Conservation (phyloP, 1,284 basidiomycete genomes). For the Porogramme epimiltina region DNA sequence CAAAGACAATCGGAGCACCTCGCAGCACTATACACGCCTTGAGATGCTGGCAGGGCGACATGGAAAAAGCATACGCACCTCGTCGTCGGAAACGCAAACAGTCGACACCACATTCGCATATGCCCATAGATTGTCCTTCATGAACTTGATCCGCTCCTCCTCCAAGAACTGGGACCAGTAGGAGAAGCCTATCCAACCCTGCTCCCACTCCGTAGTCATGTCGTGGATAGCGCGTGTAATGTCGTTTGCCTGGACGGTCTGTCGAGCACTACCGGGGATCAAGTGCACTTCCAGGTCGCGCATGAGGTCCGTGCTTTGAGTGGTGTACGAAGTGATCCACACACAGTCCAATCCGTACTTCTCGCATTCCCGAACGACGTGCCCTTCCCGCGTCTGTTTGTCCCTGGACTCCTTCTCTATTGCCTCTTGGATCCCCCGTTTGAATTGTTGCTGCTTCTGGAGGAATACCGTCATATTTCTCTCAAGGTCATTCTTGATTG, state of each 20-base stretch:
- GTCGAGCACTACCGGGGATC: slow-evolving; percentile 88
- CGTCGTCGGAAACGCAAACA: slow-evolving; percentile 95
- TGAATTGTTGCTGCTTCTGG: slow-evolving; percentile 69
- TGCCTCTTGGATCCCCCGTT: slow-evolving; percentile 68
- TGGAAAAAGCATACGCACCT: slow-evolving; percentile 57
- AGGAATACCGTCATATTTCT: slow-evolving; percentile 65
- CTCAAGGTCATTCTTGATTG: slow-evolving; percentile 83
- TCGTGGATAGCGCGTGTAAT: slow-evolving; percentile 84
- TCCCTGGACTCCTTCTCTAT: slow-evolving; percentile 90
- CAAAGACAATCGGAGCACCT: slow-evolving; percentile 79
- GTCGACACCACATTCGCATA: slow-evolving; percentile 96
- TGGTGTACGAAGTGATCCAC: slow-evolving; percentile 94
- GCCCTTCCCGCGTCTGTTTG: slow-evolving; percentile 82
- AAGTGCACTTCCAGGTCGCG: slow-evolving; percentile 88
- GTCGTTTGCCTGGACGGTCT: slow-evolving; percentile 88
- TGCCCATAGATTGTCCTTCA: slow-evolving; percentile 95
- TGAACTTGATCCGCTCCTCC: slow-evolving; percentile 90
- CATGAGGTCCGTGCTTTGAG: slow-evolving; percentile 88
- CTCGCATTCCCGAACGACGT: slow-evolving; percentile 88
- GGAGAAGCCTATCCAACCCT: slow-evolving; percentile 92
- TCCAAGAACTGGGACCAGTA: slow-evolving; percentile 96
- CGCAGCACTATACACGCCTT: slow-evolving; percentile 95
- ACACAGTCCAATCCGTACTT: slow-evolving; percentile 95
- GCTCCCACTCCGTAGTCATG: slow-evolving; percentile 88
- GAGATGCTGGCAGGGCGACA: no score